Evolutionary conservation across 2,329 filamentous ascomycete species (phyloP), one percentile per base, ranked within the genome.

Genomic region (Amphichorda felina): DNA sequence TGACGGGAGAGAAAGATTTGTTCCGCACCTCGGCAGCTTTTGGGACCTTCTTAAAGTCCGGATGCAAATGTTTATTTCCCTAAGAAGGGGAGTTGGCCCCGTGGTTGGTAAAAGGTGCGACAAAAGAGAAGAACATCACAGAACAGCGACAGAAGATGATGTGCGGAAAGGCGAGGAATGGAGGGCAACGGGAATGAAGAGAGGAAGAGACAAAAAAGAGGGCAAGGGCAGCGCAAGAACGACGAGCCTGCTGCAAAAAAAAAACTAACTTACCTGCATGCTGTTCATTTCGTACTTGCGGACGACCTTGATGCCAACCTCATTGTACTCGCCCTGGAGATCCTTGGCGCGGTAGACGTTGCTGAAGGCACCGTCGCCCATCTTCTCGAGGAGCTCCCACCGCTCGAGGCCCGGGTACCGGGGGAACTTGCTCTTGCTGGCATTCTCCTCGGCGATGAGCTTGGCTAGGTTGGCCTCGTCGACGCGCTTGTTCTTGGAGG

Each of bases 271-370:
- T 74, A 98, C 91, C 86, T 96, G 91, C 68, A 82, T 87, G 46
- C 80, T 88, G 64, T 94, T 96, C 85, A 98, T 95, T 63, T 98
- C 91, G 57, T 86, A 96, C 64, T 96, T 96, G 53, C 91, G 82
- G 44, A 98, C 91, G 35, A 98, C 91, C 61, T 98, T 98, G 70
- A 98, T 96, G 48, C 89, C 91, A 24, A 91, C 87, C 55, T 96
- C 81, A 45, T 75, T 77, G 43, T 74, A 72, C 42, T 79, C 68
- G 28, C 83, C 82, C 5, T 77, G 70, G 31, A 63, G 56, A 56
- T 98, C 91, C 46, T 71, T 74, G 26, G 91, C 91, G 27, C 85
- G 79, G 60, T 96, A 98, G 44, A 98, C 91, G 52, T 96, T 96
- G 67, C 89, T 96, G 70, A 98, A 98, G 41, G 91, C 91, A 41